Conservation (phyloP, 108 stramenopile species). For the Cafeteria roenbergensis region DNA sequence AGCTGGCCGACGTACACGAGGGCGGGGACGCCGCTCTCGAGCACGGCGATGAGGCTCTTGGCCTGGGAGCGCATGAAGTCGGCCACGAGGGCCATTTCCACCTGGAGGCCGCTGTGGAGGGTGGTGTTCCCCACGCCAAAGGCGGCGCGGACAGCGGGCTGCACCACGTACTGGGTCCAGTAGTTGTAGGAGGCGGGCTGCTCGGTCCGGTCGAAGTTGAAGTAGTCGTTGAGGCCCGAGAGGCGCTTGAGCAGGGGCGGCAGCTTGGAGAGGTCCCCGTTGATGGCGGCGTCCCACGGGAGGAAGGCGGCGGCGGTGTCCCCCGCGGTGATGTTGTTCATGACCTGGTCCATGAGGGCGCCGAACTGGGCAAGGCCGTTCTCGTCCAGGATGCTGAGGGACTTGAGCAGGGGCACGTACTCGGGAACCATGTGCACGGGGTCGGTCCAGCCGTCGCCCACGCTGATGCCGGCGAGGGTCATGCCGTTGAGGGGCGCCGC, state of each 20-base stretch:
- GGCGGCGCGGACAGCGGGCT: constrained; percentile 5
- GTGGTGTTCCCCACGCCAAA: constrained; percentile 11
- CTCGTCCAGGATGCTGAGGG: not conserved
- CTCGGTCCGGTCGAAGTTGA: constrained; percentile 14
- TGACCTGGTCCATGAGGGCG: not conserved
- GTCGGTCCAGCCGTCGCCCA: constrained; percentile 24
- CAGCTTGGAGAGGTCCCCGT: constrained; percentile 16
- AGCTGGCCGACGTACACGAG: constrained; percentile 20
- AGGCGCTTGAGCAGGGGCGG: constrained; percentile 13
- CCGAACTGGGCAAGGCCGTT: constrained; percentile 1
- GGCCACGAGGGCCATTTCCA: constrained; percentile 10
- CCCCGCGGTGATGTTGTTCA: constrained; percentile 5
- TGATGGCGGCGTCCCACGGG: constrained; percentile 19
- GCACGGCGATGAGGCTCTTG: not conserved
- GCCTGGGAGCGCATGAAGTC: constrained; percentile 20
- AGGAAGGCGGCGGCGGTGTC: constrained; percentile 12
- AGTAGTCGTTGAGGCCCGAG: constrained; percentile 25
- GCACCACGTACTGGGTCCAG: constrained; percentile 10
- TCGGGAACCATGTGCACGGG: constrained; percentile 9
- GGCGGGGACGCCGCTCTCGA: not conserved
- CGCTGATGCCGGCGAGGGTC: constrained; percentile 13
- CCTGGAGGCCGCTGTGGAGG: constrained; percentile 1
- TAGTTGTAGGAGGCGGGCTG: constrained; percentile 9
- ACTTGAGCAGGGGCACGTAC: constrained; percentile 15
- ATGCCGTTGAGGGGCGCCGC: not conserved